Base-by-base conservation (phyloP, 2,329 filamentous ascomycete species). In the Dothistroma pini region DNA sequence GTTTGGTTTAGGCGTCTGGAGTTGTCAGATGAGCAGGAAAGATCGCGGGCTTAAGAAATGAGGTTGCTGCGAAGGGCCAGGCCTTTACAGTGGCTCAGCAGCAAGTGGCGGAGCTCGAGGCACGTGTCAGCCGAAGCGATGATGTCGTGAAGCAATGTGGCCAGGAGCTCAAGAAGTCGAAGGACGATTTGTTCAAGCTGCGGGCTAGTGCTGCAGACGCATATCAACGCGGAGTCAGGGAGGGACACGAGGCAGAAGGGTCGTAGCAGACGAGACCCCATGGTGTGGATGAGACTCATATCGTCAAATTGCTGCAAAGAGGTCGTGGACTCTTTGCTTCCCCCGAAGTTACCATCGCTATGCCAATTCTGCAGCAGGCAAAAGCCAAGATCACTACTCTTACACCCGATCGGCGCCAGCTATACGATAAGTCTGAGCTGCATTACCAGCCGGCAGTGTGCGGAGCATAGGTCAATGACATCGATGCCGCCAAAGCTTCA, bases 401-500 rank as follows among this genome's bases (percentile, higher is more conserved):
- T 14, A 11, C 51, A 19, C n/a, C 21, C 4, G 51, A 50, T 47
- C 59, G 59, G n/a, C 29, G 56, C n/a, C 49, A 41, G 2, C 32
- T 53, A 32, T 58, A 54, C 51, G 52, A 58, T n/a, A 61, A 47
- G 16, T 31, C 50, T 10, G 38, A 56, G 31, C 21, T 61, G 9
- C 59, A 54, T 19, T 61, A 61, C 32, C 55, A 57, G 19, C 35
- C 58, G 12, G 59, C 59, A 41, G 38, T 61, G 21, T 50, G 35
- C 32, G 31, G 55, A 11, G 59, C 59, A 11, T 61, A 61, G 14
- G 56, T 58, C 44, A 51, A 54, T n/a, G 59, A 61, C 29, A 54
- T 61, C 14, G 59, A 57, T 16, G 38, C 56, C 14, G 56, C 59
- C 8, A 57, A 52, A 31, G 14, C 41, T 19, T 47, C 59, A 5